phyloP scores from a whole-genome alignment of 78 protist genomes.

The Dictyostelium firmibasis region DNA sequence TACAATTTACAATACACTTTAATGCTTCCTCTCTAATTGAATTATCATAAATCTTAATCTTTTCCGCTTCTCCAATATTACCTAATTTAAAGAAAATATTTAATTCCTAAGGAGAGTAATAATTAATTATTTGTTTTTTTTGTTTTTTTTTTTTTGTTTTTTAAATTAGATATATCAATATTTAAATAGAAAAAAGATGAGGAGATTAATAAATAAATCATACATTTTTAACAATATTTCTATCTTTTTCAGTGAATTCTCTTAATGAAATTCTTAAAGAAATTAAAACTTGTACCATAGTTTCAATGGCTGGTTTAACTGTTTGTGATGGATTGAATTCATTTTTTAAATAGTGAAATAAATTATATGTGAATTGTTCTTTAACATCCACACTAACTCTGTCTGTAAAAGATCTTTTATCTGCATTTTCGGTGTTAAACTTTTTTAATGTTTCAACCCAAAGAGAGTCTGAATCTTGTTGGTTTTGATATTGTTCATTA shows the following conservation, averaged over 20 bases:
- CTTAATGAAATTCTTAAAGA: conserved; percentile 50
- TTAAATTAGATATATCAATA: background rate
- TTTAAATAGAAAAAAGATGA: background rate
- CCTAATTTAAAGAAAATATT: conserved; percentile 51
- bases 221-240: conserved; percentile 8
- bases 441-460: conserved; percentile 51
- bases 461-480: background rate
- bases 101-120: background rate
- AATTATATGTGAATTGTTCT: conserved; percentile 9
- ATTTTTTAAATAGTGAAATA: conserved; percentile 22
- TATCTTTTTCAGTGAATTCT: background rate
- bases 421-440: conserved; percentile 35
- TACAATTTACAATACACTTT: conserved; percentile 48
- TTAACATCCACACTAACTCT: background rate
- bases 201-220: background rate
- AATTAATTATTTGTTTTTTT: background rate
- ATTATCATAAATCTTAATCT: conserved; percentile 26
- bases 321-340: conserved; percentile 3
- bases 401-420: conserved; percentile 37
- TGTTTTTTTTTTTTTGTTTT: background rate
- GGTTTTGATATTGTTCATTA: conserved; percentile 12
- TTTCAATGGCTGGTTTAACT: conserved; percentile 1
- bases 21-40: conserved; percentile 58
- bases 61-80: conserved; percentile 67
- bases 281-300: background rate